Percentiles rank a stretch among this genome's conserved stretches.
These are phyloP conservation scores for Stemphylium vesicarium DNA, from an alignment of 2,329 filamentous ascomycete species.

Conservation along the genomic window DNA sequence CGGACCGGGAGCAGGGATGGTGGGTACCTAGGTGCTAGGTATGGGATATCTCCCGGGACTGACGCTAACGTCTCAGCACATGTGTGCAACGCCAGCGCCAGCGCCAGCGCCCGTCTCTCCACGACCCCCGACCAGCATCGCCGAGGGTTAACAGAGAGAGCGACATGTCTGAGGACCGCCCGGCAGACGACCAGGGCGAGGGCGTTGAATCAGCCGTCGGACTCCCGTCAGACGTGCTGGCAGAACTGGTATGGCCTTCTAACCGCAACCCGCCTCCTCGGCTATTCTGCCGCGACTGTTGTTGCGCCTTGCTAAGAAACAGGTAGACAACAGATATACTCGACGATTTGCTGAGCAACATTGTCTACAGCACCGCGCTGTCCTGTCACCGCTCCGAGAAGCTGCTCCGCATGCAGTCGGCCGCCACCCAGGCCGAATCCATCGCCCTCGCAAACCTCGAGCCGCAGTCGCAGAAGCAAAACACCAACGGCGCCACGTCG, in stretches of 20 bases:
- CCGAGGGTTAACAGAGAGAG: conserved; percentile 27
- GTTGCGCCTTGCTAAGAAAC: conserved; percentile 34
- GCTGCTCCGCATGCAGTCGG: conserved; percentile 70
- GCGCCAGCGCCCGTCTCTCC: conserved; percentile 17
- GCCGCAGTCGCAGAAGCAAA: conserved; percentile 41
- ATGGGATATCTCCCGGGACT: conserved; percentile 27
- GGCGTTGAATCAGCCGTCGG: conserved; percentile 33
- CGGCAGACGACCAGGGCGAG: conserved; percentile 37
- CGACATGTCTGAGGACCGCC: conserved; percentile 47
- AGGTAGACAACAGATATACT: conserved; percentile 59
- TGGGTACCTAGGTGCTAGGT: conserved; percentile 6
- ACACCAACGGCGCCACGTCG: conserved; percentile 52
- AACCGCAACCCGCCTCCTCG: conserved; percentile 11
- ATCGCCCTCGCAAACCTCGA: conserved; percentile 47
- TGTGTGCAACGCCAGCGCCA: conserved; percentile 7
- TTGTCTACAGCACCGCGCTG: conserved; percentile 76
- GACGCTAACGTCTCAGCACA: conserved; percentile 31
- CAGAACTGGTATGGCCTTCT: conserved; percentile 37
- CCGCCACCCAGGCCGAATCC: conserved; percentile 55
- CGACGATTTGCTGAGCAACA: conserved; percentile 77
- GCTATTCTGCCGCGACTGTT: conserved; percentile 10
- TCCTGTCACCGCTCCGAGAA: conserved; percentile 81
- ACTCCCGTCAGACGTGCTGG: conserved; percentile 38
- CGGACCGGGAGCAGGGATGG: conserved; percentile 20
- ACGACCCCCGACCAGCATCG: conserved; percentile 19